These are phyloP conservation scores for Leccinellum luteum DNA, from an alignment of 768 basidiomycete species.

Conservation along the genomic window DNA sequence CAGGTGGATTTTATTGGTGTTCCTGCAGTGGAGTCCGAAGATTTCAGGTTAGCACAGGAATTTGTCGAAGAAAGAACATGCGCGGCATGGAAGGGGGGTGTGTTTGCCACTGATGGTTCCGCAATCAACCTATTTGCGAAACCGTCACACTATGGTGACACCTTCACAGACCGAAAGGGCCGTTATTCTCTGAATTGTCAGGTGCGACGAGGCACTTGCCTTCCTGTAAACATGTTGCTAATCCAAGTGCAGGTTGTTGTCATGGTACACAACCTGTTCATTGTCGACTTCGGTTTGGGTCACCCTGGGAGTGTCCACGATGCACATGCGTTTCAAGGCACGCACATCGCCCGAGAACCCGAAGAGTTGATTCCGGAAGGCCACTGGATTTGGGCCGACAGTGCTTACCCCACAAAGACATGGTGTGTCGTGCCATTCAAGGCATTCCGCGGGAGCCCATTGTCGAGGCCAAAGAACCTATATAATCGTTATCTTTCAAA, in stretches of 20 bases:
- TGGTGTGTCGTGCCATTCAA: not conserved
- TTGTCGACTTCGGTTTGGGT: not conserved
- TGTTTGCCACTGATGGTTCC: not conserved
- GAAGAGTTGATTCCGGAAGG: not conserved
- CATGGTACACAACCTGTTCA: not conserved
- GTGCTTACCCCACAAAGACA: not conserved
- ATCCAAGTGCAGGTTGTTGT: too few species aligned
- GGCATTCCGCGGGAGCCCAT: too few species aligned
- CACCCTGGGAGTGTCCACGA: not conserved
- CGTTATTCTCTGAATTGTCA: not conserved
- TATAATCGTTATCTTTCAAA: too few species aligned
- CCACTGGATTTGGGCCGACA: not conserved
- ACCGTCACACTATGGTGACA: not conserved
- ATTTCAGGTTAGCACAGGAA: too few species aligned
- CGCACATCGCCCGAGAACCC: not conserved
- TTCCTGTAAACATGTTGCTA: too few species aligned
- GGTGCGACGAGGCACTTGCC: too few species aligned
- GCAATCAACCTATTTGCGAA: not conserved
- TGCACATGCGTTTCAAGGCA: not conserved
- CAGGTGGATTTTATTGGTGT: too few species aligned
- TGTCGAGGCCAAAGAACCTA: too few species aligned
- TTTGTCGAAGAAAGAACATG: not conserved
- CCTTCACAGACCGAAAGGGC: too few species aligned
- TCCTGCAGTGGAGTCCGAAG: too few species aligned
- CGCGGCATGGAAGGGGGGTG: not conserved